Conservation (phyloP, 345 rosid species). For the Fremontodendron californicum region DNA sequence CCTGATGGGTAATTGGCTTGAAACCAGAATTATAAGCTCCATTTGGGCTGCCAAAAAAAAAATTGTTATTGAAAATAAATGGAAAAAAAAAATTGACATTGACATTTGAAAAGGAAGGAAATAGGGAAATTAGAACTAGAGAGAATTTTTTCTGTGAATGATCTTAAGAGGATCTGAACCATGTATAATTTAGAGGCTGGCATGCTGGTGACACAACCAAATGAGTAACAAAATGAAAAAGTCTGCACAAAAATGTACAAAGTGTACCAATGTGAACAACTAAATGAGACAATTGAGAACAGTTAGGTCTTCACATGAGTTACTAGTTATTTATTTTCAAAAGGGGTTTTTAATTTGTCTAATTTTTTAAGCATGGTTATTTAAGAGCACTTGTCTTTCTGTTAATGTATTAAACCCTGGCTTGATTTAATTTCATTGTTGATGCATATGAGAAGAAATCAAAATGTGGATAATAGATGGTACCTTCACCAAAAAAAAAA, state of each 20-base stretch:
- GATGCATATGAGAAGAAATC: not conserved
- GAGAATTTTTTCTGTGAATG: not conserved
- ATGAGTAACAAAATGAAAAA: not conserved
- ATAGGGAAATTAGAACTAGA: not conserved
- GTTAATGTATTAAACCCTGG: not conserved
- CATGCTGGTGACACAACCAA: not conserved
- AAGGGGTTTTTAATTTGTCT: not conserved
- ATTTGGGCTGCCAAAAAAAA: slow-evolving; percentile 61
- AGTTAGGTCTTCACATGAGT: not conserved
- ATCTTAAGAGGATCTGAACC: not conserved
- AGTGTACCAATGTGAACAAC: not conserved
- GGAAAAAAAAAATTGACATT: not conserved
- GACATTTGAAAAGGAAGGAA: not conserved
- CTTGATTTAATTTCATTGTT: not conserved
- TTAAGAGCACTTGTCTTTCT: not conserved
- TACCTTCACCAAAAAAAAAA: not conserved
- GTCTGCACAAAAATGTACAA: not conserved
- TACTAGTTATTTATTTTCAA: not conserved
- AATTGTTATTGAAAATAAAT: not conserved
- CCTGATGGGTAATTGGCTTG: slow-evolving; percentile 96
- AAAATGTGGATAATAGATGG: not conserved
- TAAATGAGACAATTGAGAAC: not conserved
- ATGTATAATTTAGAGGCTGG: not conserved
- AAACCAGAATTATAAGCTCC: slow-evolving; percentile 98
- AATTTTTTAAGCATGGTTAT: not conserved